phyloP scores from a whole-genome alignment of 2,329 filamentous ascomycete species.

The Metarhizium rileyi region DNA sequence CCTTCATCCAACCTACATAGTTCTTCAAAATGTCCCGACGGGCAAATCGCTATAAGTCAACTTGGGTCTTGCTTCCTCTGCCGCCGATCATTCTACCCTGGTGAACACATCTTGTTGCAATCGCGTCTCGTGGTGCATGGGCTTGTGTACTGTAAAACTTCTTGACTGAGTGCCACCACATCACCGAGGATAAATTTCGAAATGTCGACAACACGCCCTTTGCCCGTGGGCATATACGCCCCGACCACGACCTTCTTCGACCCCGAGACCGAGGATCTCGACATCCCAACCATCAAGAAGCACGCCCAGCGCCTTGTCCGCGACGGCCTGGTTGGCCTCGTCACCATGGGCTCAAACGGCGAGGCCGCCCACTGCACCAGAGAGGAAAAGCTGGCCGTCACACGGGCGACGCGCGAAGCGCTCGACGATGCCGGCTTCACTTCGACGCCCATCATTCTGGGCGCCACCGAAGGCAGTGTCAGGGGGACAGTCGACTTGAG shows the following conservation, averaged over 20 bases:
- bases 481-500: constrained; percentile 69
- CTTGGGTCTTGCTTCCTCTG: background rate
- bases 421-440: constrained; percentile 71
- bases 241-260: constrained; percentile 90
- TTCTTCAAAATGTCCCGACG: background rate
- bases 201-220: constrained; percentile 14
- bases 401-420: constrained; percentile 67
- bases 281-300: constrained; percentile 67
- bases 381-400: constrained; percentile 67
- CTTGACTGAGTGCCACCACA: background rate
- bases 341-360: constrained; percentile 84
- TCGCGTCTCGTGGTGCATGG: no score
- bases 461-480: constrained; percentile 73
- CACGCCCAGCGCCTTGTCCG: constrained; percentile 70
- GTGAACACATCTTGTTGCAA: no score
- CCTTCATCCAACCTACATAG: no score
- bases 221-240: constrained; percentile 77
- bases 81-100: no score
- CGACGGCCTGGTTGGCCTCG: constrained; percentile 70
- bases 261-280: constrained; percentile 72
- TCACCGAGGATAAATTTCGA: background rate
- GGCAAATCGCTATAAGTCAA: background rate
- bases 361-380: constrained; percentile 78
- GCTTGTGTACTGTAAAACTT: background rate
- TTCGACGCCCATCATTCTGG: constrained; percentile 70